These are phyloP conservation scores for Suhomyces guaymorum DNA, from an alignment of 1,139 yeast species.

Conservation along the genomic window DNA sequence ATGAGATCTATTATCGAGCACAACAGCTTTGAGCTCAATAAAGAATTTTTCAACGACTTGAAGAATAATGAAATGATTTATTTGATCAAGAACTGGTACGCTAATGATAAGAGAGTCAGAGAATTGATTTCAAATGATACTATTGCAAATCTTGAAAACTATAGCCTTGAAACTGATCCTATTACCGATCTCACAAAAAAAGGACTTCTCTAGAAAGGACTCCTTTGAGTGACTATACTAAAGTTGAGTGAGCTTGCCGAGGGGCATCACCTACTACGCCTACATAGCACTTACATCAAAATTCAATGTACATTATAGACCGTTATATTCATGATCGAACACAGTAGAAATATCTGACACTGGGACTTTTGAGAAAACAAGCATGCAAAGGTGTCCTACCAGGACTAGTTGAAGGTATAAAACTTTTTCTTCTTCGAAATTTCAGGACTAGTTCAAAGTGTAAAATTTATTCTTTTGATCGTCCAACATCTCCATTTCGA, in stretches of 20 bases:
- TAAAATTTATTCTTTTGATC: slow-evolving; percentile 54
- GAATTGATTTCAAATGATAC: slow-evolving; percentile 47
- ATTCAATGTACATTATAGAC: background rate
- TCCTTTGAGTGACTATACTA: too few species aligned
- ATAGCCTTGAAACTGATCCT: slow-evolving; percentile 50
- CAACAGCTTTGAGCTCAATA: slow-evolving; percentile 49
- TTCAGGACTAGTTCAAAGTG: slow-evolving; percentile 44
- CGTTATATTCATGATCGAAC: slow-evolving; percentile 1
- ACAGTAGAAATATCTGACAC: too few species aligned
- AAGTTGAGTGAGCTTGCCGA: too few species aligned
- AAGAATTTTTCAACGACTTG: slow-evolving; percentile 45
- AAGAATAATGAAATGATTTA: slow-evolving; percentile 56
- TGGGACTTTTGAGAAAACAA: too few species aligned
- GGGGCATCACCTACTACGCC: too few species aligned
- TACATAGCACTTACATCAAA: too few species aligned
- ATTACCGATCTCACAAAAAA: slow-evolving; percentile 38
- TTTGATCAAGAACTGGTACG: slow-evolving; percentile 66
- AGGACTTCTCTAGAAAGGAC: slow-evolving; percentile 10
- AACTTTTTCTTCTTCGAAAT: too few species aligned
- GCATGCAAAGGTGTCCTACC: too few species aligned
- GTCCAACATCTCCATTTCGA: slow-evolving; percentile 45
- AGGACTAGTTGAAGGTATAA: too few species aligned
- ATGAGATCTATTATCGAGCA: slow-evolving; percentile 70
- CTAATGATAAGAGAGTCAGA: slow-evolving; percentile 59
- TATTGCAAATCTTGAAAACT: slow-evolving; percentile 38